Conservation (phyloP, 257 asterid genomes). For the Schizonepeta tenuifolia region DNA sequence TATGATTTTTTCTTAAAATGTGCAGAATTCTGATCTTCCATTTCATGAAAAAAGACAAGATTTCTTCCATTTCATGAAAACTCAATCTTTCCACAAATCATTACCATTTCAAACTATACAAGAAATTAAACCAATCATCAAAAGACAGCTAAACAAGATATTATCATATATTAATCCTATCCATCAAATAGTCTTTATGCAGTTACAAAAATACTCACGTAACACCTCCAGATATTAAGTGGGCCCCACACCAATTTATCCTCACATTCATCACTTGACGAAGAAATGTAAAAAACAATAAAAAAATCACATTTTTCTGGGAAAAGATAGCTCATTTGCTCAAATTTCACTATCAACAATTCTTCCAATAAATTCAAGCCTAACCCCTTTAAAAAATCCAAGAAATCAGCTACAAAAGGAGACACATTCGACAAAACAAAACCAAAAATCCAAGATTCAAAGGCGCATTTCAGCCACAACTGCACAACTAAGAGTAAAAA, state of each 20-base stretch:
- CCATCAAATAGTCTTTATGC: conserved; percentile 17
- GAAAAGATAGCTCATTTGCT: conserved; percentile 22
- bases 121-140: conserved; percentile 28
- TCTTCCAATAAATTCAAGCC: conserved; percentile 5
- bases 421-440: conserved; percentile 7
- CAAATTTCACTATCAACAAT: not conserved
- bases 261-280: conserved; percentile 21
- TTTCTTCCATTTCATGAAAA: not conserved
- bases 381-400: conserved; percentile 15
- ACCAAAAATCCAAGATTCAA: conserved; percentile 14
- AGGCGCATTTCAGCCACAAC: not conserved
- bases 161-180: conserved; percentile 5
- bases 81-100: not conserved
- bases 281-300: not conserved
- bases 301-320: conserved; percentile 8
- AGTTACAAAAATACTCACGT: conserved; percentile 38
- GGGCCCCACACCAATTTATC: conserved; percentile 40
- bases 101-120: not conserved
- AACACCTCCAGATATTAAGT: conserved; percentile 25
- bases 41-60: not conserved
- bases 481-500: not conserved
- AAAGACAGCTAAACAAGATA: conserved; percentile 30
- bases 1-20: not conserved
- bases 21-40: not conserved
- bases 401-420: conserved; percentile 24